These are phyloP conservation scores for Rhodotorula sp. DNA, from an alignment of 1,284 basidiomycete genomes.

Conservation along the genomic window DNA sequence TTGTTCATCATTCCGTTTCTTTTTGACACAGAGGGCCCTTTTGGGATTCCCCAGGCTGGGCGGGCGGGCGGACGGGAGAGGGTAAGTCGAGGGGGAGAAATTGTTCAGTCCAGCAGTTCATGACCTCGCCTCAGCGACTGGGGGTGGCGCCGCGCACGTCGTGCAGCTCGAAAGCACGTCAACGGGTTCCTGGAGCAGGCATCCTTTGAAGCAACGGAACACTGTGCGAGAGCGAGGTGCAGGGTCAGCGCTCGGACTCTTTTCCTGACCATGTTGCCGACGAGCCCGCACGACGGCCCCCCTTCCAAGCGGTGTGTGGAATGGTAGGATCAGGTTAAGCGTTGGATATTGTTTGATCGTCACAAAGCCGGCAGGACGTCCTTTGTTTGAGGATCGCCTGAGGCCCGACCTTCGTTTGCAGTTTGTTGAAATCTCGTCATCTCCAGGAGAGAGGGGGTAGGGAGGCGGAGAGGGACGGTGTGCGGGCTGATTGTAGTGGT, in stretches of 20 bases:
- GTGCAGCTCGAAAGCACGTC: neutral
- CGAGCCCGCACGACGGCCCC: no score
- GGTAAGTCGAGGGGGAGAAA: neutral
- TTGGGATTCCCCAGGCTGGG: no score
- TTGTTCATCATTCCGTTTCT: conserved; percentile 4
- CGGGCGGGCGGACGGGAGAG: neutral
- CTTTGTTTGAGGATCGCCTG: neutral
- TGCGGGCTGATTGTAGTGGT: no score
- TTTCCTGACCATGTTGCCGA: no score
- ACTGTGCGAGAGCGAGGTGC: neutral
- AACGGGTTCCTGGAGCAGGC: neutral
- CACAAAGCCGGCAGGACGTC: conserved; percentile 1
- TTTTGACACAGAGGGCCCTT: neutral
- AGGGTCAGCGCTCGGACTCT: conserved; percentile 2
- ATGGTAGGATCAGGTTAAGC: conserved; percentile 13
- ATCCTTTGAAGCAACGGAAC: neutral
- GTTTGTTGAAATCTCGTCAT: conserved; percentile 11
- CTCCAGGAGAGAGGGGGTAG: neutral
- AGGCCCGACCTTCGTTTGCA: conserved; percentile 1
- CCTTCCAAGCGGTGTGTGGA: neutral
- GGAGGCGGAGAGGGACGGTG: no score
- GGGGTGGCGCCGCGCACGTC: no score
- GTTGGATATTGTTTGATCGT: conserved; percentile 11
- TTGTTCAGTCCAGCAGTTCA: no score
- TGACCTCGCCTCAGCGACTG: no score